These are phyloP conservation scores for Hordeum marinum DNA, from an alignment of 176 grass and related monocot genomes.

Conservation along the genomic window DNA sequence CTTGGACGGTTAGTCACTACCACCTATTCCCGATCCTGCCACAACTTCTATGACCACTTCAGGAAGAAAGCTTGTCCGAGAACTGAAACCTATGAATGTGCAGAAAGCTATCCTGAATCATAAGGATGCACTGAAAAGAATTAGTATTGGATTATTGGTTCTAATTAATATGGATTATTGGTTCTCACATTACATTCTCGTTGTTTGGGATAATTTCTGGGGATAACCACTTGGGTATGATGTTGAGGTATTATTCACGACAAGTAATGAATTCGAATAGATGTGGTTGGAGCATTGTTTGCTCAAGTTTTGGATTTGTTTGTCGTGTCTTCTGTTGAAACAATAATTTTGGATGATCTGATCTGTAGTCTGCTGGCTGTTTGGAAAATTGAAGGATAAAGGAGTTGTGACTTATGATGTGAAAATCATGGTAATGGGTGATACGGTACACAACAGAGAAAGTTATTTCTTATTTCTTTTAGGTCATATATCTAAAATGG, in stretches of 20 bases:
- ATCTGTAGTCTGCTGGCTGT: not conserved
- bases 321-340: not conserved
- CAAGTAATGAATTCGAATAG: not conserved
- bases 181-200: not conserved
- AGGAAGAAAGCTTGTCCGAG: not conserved
- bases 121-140: not conserved
- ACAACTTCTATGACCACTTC: constrained; percentile 1
- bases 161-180: not conserved
- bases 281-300: not conserved
- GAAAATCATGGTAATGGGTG: not conserved
- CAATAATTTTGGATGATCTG: not conserved
- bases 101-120: not conserved
- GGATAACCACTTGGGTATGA: not conserved
- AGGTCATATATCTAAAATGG: not conserved
- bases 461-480: constrained; percentile 4
- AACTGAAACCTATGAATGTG: constrained; percentile 20
- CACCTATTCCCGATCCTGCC: not conserved
- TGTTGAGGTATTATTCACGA: not conserved
- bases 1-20: constrained; percentile 58
- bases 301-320: not conserved
- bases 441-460: not conserved
- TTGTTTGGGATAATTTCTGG: not conserved
- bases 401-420: not conserved
- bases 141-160: not conserved
- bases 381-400: not conserved